Evolutionary conservation across 768 basidiomycete species (phyloP).

Genomic region (Trametes gibbosa): DNA sequence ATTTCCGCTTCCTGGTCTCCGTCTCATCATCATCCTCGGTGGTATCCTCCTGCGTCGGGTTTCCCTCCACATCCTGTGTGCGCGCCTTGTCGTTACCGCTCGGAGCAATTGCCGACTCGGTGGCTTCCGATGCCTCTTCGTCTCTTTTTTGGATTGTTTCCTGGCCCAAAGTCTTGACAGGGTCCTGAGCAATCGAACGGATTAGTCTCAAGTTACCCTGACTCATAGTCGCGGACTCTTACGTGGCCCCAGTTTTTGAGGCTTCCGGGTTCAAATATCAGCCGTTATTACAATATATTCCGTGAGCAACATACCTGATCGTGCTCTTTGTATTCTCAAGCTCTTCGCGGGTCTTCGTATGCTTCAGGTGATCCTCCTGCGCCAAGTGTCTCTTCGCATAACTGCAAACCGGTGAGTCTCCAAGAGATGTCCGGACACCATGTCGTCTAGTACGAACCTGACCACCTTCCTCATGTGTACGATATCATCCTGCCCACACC

Average conservation of each 20-base stretch:
- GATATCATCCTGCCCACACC: slow-evolving; percentile 27
- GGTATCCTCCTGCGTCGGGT: not conserved
- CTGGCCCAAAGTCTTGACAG: slow-evolving; percentile 25
- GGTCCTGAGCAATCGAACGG: slow-evolving; percentile 22
- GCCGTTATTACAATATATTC: no score
- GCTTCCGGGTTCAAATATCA: slow-evolving; percentile 14
- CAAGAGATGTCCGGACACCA: not conserved
- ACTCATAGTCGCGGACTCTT: not conserved
- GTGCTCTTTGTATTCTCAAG: slow-evolving; percentile 34
- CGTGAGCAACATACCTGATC: slow-evolving; percentile 25
- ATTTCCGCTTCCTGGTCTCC: slow-evolving; percentile 15
- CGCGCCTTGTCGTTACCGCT: not conserved
- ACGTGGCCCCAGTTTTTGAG: slow-evolving; percentile 36
- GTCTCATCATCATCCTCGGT: not conserved
- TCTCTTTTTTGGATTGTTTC: not conserved
- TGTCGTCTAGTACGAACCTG: slow-evolving; percentile 19
- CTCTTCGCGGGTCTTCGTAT: slow-evolving; percentile 30
- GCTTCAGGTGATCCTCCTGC: slow-evolving; percentile 32
- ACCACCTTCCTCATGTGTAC: slow-evolving; percentile 35
- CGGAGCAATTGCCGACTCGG: not conserved
- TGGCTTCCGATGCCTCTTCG: slow-evolving; percentile 5
- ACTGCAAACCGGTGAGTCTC: slow-evolving; percentile 7
- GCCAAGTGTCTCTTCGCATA: slow-evolving; percentile 33
- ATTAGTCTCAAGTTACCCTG: not conserved
- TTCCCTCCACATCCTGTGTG: not conserved